phyloP scores from a whole-genome alignment of 2,329 filamentous ascomycete genomes.

The Diaporthe eres region DNA sequence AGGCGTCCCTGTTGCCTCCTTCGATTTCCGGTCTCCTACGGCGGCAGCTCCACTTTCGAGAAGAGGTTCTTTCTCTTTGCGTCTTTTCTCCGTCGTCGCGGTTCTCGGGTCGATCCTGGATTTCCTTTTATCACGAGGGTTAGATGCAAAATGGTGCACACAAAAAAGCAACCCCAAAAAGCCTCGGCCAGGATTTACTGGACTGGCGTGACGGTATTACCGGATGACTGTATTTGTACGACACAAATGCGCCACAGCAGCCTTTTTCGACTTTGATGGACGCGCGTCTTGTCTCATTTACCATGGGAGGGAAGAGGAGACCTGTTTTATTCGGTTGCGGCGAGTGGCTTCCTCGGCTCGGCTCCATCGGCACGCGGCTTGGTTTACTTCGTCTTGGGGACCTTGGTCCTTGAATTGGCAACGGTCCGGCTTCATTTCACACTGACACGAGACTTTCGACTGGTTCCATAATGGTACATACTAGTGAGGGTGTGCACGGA shows the following conservation, averaged over 20 bases:
- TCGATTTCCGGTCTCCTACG: neutral
- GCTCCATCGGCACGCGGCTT: neutral
- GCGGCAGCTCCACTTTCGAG: neutral
- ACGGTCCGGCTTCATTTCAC: neutral
- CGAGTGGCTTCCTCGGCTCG: neutral
- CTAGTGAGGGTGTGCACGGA: neutral
- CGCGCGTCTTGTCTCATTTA: neutral
- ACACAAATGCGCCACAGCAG: neutral
- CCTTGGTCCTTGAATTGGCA: neutral
- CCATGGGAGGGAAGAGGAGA: neutral
- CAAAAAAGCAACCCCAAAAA: neutral
- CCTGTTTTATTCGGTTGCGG: neutral
- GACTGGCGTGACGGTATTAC: slow-evolving; percentile 12
- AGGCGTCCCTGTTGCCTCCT: neutral
- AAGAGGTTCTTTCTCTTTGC: neutral
- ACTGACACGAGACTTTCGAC: neutral
- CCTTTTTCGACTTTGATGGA: neutral
- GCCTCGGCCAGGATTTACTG: slow-evolving; percentile 16
- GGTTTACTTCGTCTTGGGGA: neutral
- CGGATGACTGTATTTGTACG: slow-evolving; percentile 22
- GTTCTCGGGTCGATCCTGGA: neutral
- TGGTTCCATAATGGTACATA: neutral
- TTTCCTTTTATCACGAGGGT: neutral
- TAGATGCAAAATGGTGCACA: slow-evolving; percentile 2
- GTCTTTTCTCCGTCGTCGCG: neutral